Percentiles rank a stretch among this genome's conserved stretches.
Evolutionary conservation across 306 rosid species (phyloP).

Genomic region (Dryas drummondii): DNA sequence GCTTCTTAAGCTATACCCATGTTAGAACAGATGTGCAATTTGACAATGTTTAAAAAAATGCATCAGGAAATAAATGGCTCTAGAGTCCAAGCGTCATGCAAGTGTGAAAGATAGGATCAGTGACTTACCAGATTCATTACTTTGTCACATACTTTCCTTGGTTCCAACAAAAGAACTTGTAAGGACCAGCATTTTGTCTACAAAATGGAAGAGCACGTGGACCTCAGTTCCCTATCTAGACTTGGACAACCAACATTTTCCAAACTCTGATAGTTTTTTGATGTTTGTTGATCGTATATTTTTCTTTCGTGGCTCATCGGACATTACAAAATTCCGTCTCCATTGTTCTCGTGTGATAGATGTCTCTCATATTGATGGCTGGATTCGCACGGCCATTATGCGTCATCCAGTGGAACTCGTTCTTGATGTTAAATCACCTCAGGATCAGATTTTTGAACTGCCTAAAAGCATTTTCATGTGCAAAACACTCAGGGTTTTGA

Average conservation of each 20-base stretch:
- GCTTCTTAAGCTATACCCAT: background rate
- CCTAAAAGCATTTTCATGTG: background rate
- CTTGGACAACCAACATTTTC: background rate
- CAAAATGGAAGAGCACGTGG: background rate
- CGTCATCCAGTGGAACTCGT: background rate
- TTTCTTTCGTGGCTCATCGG: background rate
- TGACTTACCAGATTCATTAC: background rate
- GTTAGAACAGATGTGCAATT: background rate
- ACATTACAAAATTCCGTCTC: background rate
- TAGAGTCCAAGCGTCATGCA: background rate
- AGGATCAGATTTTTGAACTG: background rate
- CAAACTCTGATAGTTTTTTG: background rate
- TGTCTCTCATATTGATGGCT: background rate
- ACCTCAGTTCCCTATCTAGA: background rate
- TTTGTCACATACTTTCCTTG: background rate
- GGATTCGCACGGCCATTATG: background rate
- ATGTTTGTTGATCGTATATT: background rate
- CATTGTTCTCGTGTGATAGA: background rate
- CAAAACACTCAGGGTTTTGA: background rate
- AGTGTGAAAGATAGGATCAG: background rate
- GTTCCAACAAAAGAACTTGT: background rate
- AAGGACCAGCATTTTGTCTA: background rate
- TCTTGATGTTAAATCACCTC: background rate
- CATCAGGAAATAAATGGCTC: constrained; percentile 3
- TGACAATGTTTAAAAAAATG: background rate